Conservation (phyloP, 768 basidiomycete genomes). For the Russula griseocarnosa region DNA sequence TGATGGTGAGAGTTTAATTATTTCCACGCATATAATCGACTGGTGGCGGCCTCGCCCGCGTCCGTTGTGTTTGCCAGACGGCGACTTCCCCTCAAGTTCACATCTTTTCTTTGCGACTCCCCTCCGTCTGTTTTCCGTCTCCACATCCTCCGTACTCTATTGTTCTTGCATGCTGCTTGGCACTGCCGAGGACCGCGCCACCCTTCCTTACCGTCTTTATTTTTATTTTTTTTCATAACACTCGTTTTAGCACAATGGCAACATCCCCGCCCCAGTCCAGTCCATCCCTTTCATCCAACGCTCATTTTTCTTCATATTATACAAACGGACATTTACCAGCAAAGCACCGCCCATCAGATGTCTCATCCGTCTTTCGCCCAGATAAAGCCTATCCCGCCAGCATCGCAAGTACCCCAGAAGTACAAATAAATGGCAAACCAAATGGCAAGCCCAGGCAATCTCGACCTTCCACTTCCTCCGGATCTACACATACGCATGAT, state of each 20-base stretch:
- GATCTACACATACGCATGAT: conserved; percentile 15
- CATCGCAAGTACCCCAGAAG: conserved; percentile 28
- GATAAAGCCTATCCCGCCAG: conserved; percentile 14
- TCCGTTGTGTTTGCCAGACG: neutral
- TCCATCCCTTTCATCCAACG: conserved; percentile 28
- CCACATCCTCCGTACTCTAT: neutral
- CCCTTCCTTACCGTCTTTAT: neutral
- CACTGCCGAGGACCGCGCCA: neutral
- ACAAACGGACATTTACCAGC: conserved; percentile 5
- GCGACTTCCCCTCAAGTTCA: neutral
- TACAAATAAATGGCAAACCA: conserved; percentile 33
- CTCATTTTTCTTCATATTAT: conserved; percentile 23
- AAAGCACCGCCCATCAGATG: conserved; percentile 12
- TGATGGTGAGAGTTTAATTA: neutral
- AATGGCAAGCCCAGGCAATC: conserved; percentile 30
- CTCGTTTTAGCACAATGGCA: conserved; percentile 23
- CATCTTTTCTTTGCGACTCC: conserved; percentile 4
- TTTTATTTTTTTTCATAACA: neutral
- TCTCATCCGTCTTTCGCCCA: conserved; percentile 6
- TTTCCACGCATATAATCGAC: conserved; percentile 11
- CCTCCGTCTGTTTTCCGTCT: neutral
- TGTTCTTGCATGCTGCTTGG: conserved; percentile 12
- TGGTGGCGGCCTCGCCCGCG: neutral
- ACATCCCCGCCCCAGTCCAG: conserved; percentile 19
- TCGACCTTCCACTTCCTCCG: conserved; percentile 20